Evolutionary conservation across 495 filamentous ascomycete genomes (phyloP), one percentile per base, ranked within the genome.

Genomic region (Copromyces sp.): DNA sequence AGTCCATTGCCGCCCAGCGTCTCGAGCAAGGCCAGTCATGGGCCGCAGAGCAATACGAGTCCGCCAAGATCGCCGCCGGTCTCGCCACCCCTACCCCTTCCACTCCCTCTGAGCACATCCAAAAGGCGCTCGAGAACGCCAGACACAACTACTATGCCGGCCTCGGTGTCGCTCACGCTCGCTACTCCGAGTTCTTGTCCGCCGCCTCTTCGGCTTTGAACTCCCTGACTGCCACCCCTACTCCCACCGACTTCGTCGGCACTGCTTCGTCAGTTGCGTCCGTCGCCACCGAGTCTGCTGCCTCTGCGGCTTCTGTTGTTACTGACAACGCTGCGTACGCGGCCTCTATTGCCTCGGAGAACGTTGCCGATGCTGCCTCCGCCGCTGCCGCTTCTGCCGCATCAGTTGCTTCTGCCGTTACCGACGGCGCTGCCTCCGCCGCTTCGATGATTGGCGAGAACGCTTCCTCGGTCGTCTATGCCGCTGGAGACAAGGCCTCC

Each of bases 101-200:
- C 14, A 78, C 79, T 14, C 80, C 80, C 20, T 73, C 82, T 53
- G 79, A 84, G 53, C 79, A 84, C 59, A 82, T 83, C 17, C 83
- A 84, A 74, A 86, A 90, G 74, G 74, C 91, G 9, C 83, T 88
- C 24, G 87, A 89, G 71, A 81, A 87, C 53, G 89, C 90, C 38
- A 89, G 88, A 73, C 84, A 89, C 70, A 90, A 90, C 74, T 95
- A 94, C 78, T 94, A 94, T 75, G 90, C 93, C 71, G 91, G 88
- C 11, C 74, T 94, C 70, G 93, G 93, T 17, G 74, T 93, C 29
- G 93, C 93, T 3, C 91, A 95, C 77, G 92, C 89, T 59, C 88
- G 89, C 24, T 94, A 93, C 75, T 88, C 90, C 11, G 89, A 90
- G 38, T 94, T 95, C 75, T 73, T 94, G 8, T 84, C 84, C 14